Percentiles rank a stretch among this genome's conserved stretches.
These are phyloP conservation scores for Beauveria asiatica DNA, from an alignment of 2,329 filamentous ascomycete genomes.

Conservation along the genomic window DNA sequence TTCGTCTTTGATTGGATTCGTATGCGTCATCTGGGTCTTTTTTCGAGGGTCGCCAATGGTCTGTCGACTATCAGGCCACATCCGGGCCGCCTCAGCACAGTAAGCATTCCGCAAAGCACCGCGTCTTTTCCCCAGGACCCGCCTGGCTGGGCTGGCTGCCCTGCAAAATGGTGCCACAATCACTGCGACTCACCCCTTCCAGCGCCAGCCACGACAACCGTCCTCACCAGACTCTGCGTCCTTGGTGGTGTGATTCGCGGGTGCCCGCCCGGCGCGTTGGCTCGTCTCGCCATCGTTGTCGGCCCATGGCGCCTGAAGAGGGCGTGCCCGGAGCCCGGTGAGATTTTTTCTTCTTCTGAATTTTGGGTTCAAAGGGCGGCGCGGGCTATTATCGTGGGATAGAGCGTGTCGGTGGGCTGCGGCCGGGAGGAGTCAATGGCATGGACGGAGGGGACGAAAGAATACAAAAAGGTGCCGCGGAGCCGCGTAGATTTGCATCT, in stretches of 20 bases:
- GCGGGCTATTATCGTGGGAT: too few relatives aligned
- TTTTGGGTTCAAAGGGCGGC: too few relatives aligned
- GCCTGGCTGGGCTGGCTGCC: background rate
- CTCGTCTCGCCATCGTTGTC: background rate
- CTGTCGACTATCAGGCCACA: background rate
- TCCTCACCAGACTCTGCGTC: background rate
- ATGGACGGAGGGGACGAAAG: background rate
- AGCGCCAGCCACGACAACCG: background rate
- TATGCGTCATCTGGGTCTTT: background rate
- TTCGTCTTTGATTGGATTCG: background rate
- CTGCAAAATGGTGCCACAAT: conserved; percentile 7
- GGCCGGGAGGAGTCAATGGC: background rate
- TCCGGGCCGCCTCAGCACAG: background rate
- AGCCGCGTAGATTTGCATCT: background rate
- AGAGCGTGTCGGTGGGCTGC: background rate
- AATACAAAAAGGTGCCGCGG: background rate
- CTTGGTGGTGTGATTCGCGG: conserved; percentile 7
- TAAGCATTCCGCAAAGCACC: conserved; percentile 1
- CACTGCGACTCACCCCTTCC: background rate
- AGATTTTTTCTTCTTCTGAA: background rate
- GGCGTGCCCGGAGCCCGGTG: background rate
- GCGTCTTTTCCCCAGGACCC: background rate
- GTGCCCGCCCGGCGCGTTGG: background rate
- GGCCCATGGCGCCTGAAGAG: background rate
- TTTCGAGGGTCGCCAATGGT: background rate